Conservation (phyloP, 257 asterid species). For the Solanum corneliomulleri region DNA sequence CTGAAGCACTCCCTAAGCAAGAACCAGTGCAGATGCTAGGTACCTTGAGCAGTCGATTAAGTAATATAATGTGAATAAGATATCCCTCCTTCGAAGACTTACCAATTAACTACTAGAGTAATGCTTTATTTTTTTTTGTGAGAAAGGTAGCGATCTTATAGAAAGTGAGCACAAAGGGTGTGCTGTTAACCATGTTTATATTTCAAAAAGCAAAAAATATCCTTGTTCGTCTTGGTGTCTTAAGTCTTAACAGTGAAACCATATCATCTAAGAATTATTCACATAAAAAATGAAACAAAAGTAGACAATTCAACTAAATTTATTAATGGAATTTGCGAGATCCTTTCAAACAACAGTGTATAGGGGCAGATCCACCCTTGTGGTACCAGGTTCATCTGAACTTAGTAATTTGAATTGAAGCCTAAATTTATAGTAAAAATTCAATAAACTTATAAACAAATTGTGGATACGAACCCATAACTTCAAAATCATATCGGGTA, state of each 20-base stretch:
- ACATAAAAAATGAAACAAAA: neutral
- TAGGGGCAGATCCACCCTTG: neutral
- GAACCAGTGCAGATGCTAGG: neutral
- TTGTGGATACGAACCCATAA: neutral
- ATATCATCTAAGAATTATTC: neutral
- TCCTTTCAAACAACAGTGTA: neutral
- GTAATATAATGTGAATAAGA: neutral
- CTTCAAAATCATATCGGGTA: neutral
- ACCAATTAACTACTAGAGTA: neutral
- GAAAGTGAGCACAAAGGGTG: neutral
- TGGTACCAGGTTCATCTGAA: neutral
- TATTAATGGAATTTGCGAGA: neutral
- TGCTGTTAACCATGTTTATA: neutral
- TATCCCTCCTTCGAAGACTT: neutral
- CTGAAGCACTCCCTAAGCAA: neutral
- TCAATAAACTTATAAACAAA: neutral
- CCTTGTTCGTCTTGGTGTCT: neutral
- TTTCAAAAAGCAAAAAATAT: neutral
- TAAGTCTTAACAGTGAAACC: neutral
- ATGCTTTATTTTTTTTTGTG: neutral
- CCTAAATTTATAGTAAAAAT: neutral
- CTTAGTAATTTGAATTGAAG: neutral
- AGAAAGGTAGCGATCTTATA: neutral
- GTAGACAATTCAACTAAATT: neutral
- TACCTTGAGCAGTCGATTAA: neutral